Evolutionary conservation across 768 basidiomycete species (phyloP).

Genomic region (Rhizopogon salebrosus): DNA sequence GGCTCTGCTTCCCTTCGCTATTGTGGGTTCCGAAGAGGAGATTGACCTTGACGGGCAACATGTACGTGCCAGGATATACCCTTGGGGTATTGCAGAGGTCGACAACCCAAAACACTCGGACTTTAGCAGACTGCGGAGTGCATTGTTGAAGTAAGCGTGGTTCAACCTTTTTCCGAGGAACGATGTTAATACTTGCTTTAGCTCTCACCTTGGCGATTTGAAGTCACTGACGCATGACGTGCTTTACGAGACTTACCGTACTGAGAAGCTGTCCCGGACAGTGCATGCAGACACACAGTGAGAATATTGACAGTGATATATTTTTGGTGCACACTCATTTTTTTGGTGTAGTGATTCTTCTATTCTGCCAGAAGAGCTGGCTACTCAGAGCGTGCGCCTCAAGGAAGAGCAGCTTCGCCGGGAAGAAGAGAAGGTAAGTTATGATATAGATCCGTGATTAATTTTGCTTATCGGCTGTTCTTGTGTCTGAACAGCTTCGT

Average conservation of each 20-base stretch:
- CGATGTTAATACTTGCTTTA: slow-evolving; percentile 22
- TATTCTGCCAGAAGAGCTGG: slow-evolving; percentile 93
- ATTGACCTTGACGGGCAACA: slow-evolving; percentile 89
- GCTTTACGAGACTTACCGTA: slow-evolving; percentile 95
- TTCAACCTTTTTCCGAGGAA: neutral
- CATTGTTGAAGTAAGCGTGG: slow-evolving; percentile 72
- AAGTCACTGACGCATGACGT: slow-evolving; percentile 93
- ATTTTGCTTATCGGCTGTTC: slow-evolving; percentile 5
- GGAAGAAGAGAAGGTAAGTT: slow-evolving; percentile 87
- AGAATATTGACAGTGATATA: slow-evolving; percentile 9
- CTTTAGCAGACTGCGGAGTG: slow-evolving; percentile 88
- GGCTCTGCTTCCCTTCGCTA: slow-evolving; percentile 93
- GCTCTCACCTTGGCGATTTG: slow-evolving; percentile 91
- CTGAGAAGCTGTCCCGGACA: slow-evolving; percentile 91
- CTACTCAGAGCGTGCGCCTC: slow-evolving; percentile 92
- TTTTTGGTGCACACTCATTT: slow-evolving; percentile 19
- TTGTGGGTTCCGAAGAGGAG: slow-evolving; percentile 97
- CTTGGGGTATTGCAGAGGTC: slow-evolving; percentile 98
- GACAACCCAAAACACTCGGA: slow-evolving; percentile 99
- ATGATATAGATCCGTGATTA: neutral
- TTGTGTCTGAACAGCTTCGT: slow-evolving; percentile 54
- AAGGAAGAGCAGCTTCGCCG: slow-evolving; percentile 98
- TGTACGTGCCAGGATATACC: slow-evolving; percentile 91
- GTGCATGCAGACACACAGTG: slow-evolving; percentile 78
- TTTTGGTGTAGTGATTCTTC: slow-evolving; percentile 62